Evolutionary conservation across 345 rosid species (phyloP).

Genomic region (Eucalyptus virginea): DNA sequence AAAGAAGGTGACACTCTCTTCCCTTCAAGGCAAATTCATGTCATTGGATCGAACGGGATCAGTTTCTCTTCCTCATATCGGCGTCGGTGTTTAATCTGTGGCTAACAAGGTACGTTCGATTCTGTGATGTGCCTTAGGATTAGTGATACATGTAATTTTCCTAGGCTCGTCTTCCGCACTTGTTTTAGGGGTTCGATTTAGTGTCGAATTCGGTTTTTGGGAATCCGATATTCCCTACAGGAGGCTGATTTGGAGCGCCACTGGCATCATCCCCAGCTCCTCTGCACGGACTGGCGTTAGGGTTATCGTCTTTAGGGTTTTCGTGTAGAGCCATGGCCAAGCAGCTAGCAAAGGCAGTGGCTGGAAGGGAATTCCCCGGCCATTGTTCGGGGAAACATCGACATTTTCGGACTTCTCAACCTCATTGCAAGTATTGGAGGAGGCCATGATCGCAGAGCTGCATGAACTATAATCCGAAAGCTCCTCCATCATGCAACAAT

Average conservation of each 20-base stretch:
- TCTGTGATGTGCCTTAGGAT: no score
- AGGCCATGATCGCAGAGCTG: background rate
- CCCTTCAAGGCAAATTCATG: no score
- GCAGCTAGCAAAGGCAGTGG: conserved; percentile 14
- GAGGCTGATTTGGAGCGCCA: conserved; percentile 69
- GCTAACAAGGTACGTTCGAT: no score
- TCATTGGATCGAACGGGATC: no score
- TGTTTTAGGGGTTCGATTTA: no score
- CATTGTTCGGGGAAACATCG: background rate
- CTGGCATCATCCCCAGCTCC: conserved; percentile 27
- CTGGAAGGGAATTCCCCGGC: background rate
- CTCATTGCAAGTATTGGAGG: conserved; percentile 12
- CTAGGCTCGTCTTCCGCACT: no score
- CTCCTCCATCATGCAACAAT: background rate
- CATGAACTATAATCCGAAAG: background rate
- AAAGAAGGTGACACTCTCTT: no score
- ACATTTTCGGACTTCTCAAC: background rate
- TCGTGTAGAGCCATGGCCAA: background rate
- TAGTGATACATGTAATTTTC: no score
- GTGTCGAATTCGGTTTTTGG: no score
- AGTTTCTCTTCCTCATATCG: no score
- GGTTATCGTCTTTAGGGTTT: background rate
- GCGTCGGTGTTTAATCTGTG: no score
- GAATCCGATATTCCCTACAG: no score
- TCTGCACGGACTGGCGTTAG: background rate